These are phyloP conservation scores for Daldinia concentrica DNA, from an alignment of 495 filamentous ascomycete genomes.

Conservation along the genomic window DNA sequence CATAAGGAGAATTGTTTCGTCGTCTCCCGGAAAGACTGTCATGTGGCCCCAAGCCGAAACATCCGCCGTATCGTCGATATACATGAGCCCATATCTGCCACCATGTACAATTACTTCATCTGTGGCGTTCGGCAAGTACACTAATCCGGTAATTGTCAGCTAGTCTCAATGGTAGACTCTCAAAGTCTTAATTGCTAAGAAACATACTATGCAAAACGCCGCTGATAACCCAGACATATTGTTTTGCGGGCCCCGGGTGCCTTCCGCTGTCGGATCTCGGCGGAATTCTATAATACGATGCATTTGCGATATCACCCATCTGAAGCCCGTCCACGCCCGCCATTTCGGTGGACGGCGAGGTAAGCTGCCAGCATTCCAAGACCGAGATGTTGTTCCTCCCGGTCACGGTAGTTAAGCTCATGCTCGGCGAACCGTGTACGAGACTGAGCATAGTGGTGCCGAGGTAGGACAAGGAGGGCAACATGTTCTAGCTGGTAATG, in stretches of 20 bases:
- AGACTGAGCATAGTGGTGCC: background rate
- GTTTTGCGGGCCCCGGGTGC: constrained; percentile 61
- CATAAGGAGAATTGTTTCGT: constrained; percentile 52
- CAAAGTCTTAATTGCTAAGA: background rate
- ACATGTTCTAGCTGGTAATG: constrained; percentile 6
- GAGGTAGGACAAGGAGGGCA: background rate
- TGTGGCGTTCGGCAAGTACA: constrained; percentile 58
- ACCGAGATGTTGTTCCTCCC: constrained; percentile 49
- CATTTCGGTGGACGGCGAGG: constrained; percentile 48
- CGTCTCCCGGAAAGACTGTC: constrained; percentile 55
- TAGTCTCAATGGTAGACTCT: background rate
- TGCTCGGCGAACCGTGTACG: constrained; percentile 4
- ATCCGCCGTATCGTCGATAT: constrained; percentile 59
- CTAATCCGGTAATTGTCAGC: constrained; percentile 28
- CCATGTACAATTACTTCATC: constrained; percentile 54
- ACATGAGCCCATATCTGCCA: constrained; percentile 58
- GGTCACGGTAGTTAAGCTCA: constrained; percentile 41
- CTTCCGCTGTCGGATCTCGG: constrained; percentile 55
- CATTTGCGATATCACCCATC: constrained; percentile 51
- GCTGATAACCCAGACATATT: constrained; percentile 61
- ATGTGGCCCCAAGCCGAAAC: constrained; percentile 58
- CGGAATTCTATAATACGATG: constrained; percentile 55
- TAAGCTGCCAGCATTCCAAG: constrained; percentile 65
- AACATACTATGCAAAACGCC: constrained; percentile 42
- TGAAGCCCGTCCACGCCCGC: constrained; percentile 53